Percentiles rank a stretch among this genome's conserved stretches.
Conservation (phyloP, 2,329 filamentous ascomycete species). For the Trichoderma citrinoviride region DNA sequence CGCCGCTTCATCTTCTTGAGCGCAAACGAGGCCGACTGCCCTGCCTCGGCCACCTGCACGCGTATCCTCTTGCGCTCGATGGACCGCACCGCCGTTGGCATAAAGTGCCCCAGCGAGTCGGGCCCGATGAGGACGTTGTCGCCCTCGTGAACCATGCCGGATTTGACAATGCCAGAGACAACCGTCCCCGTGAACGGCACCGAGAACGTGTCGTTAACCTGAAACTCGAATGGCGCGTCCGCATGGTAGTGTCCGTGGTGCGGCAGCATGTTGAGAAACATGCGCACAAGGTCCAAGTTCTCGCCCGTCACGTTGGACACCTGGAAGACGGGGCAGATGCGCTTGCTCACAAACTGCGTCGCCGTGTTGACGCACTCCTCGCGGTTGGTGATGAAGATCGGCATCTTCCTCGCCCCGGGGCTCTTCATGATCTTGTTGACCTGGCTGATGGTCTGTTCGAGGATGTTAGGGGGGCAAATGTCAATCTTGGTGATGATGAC, state of each 20-base stretch:
- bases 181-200: constrained; percentile 97
- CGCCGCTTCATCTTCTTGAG: constrained; percentile 83
- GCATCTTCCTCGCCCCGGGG: constrained; percentile 90
- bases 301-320: constrained; percentile 97
- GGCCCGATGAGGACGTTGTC: constrained; percentile 87
- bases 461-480: constrained; percentile 92
- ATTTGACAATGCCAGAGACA: constrained; percentile 88
- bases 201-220: constrained; percentile 96
- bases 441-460: constrained; percentile 89
- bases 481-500: constrained; percentile 98
- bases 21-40: constrained; percentile 90
- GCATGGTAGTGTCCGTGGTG: constrained; percentile 91
- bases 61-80: constrained; percentile 93
- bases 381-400: constrained; percentile 87
- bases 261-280: constrained; percentile 91
- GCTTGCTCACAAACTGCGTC: constrained; percentile 89
- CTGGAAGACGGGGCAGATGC: constrained; percentile 96
- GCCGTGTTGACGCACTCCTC: constrained; percentile 95
- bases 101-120: constrained; percentile 86
- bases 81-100: constrained; percentile 78
- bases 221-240: constrained; percentile 86
- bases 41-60: constrained; percentile 83
- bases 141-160: constrained; percentile 83
- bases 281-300: constrained; percentile 83
- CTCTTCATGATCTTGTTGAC: constrained; percentile 91